Evolutionary conservation across 352 stramenopile species (phyloP), one percentile per base, ranked within the genome.

Genomic region (Pythium utonaiense): DNA sequence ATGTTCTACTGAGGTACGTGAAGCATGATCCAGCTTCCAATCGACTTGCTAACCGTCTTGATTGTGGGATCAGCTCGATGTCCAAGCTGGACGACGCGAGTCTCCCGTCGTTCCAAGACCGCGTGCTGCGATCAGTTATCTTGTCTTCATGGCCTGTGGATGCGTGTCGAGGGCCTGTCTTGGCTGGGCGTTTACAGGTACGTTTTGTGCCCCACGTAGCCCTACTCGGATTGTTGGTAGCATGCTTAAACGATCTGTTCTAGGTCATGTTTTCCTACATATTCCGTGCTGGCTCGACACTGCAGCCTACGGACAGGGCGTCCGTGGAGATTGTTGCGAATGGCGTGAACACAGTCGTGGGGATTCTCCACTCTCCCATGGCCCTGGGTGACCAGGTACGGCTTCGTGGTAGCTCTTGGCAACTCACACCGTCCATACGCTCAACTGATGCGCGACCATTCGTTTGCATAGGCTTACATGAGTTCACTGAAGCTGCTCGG

Each of bases 401-500:
- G n/a, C 21, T 12, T 48, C 9, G 21, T 34, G 21, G 21, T 52
- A n/a, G n/a, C n/a, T n/a, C n/a, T n/a, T n/a, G n/a, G n/a, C n/a
- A n/a, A n/a, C n/a, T 40, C 33, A 14, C 41, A 40, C 59, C 78
- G 3, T 60, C 67, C 19, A 50, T 38, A n/a, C 67, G 64, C 16
- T 48, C 34, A 14, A 71, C 48, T 36, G 69, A 79, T 49, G 53
- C n/a, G 60, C 22, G 51, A 66, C 24, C 6, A 13, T 48, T 21
- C 2, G n/a, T 12, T 33, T 48, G 17, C 3, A 25, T 47, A 80
- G 70, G 66, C 88, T 13, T 70, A 62, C 17, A 75, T 88, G 67
- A 82, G 71, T 47, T 71, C 76, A 0, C 59, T 91, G 6, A 89
- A 88, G 53, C 66, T 89, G 5, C 45, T 85, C 12, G 78, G 74